phyloP scores from a whole-genome alignment of 768 basidiomycete species.

The Leccinum rimulosum region DNA sequence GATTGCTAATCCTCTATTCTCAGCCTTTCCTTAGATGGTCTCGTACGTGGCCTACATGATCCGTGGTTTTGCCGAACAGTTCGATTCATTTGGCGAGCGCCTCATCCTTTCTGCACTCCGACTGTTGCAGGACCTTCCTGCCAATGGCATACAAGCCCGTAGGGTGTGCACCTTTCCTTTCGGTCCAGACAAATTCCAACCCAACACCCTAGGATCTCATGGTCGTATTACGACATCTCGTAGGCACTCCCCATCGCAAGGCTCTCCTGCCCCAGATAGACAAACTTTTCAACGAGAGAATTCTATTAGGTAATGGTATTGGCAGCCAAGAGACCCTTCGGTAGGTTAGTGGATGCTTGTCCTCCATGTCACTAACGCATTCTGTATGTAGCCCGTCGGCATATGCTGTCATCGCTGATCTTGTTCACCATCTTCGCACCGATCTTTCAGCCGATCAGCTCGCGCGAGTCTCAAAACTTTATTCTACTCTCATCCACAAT shows the following conservation, averaged over 20 bases:
- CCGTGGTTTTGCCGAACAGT: constrained; percentile 60
- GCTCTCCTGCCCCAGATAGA: constrained; percentile 82
- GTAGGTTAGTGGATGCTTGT: constrained; percentile 35
- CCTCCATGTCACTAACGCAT: constrained; percentile 3
- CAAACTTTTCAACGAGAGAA: constrained; percentile 86
- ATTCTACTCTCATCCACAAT: constrained; percentile 88
- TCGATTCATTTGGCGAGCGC: constrained; percentile 74
- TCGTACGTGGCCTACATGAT: constrained; percentile 91
- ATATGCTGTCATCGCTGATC: constrained; percentile 87
- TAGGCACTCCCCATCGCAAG: constrained; percentile 72
- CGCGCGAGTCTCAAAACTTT: constrained; percentile 74
- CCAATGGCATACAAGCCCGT: constrained; percentile 76
- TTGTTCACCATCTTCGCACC: constrained; percentile 85
- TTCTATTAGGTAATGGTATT: constrained; percentile 81
- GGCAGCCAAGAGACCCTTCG: constrained; percentile 84
- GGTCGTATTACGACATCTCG: constrained; percentile 88
- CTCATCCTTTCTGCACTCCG: constrained; percentile 79
- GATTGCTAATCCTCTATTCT: neutral
- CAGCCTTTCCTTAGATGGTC: constrained; percentile 57
- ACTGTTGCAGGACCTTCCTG: constrained; percentile 91
- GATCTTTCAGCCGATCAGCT: constrained; percentile 80
- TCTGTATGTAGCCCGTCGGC: constrained; percentile 62
- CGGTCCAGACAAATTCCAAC: neutral
- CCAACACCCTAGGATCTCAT: constrained; percentile 68
- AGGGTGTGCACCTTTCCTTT: constrained; percentile 48